Base-by-base conservation (phyloP, 2,329 filamentous ascomycete genomes). In the Curvularia verruculosa region DNA sequence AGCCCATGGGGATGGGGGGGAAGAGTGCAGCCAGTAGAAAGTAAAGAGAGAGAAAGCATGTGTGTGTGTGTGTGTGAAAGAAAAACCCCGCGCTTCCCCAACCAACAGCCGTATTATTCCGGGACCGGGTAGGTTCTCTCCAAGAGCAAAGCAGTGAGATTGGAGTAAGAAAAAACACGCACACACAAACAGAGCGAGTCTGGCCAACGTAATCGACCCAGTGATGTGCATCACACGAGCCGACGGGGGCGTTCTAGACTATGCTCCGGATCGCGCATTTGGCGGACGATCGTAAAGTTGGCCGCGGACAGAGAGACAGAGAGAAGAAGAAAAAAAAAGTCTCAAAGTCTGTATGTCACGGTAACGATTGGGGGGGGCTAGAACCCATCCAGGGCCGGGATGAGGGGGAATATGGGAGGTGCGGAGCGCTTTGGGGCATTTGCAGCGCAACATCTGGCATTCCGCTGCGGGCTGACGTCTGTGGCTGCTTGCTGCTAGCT, bases 391-490 rank as follows among this genome's bases (percentile, higher is more conserved):
- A 8, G 28, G 28, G 28, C 28, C 28, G 28, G 28, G 34, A 36
- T 15, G 13, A 13, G 9, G 34, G 3, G 12, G 29, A 3, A 23
- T n/a, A 29, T 9, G 24, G 19, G 28, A 15, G 44, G 19, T 28
- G 37, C 23, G 9, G 31, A 49, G 46, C 10, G 23, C 23, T 21
- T 49, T 39, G 44, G 23, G 54, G 54, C 49, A 34, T 7, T 9
- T 26, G 34, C 46, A 49, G 46, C 46, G 46, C 34, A 49, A 54
- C 50, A 43, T 49, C 50, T 53, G 50, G 59, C 46, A 39, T 9
- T 52, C 49, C 49, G 39, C 49, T 52, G 49, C 49, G n/a, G 4
- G 5, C 21, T 52, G 49, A 52, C 49, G 49, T 52, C 26, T 29
- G 37, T 50, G 48, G 48, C 37, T 26, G 48, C 13, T 37, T 26